phyloP scores from a whole-genome alignment of 2,329 filamentous ascomycete genomes.

The Trichoderma semiorbis region DNA sequence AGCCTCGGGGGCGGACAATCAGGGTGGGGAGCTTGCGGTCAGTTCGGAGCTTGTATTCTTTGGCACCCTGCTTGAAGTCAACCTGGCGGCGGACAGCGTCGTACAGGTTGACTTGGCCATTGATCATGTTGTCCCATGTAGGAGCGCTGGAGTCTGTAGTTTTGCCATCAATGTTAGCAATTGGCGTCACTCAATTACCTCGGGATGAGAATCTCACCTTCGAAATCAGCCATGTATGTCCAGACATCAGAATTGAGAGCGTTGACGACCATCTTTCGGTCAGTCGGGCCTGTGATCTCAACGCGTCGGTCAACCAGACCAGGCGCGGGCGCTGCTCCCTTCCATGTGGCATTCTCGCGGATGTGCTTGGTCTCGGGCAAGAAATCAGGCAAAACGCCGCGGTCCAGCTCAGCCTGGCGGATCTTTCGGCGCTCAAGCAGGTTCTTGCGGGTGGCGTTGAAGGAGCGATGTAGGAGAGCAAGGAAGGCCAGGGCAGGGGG shows the following conservation, averaged over 20 bases:
- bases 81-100: conserved; percentile 91
- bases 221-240: conserved; percentile 99
- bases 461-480: conserved; percentile 88
- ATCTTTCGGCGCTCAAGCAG: conserved; percentile 82
- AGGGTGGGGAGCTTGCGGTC: conserved; percentile 83
- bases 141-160: conserved; percentile 81
- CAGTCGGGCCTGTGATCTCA: conserved; percentile 95
- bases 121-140: conserved; percentile 99
- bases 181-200: neutral
- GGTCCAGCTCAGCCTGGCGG: conserved; percentile 90
- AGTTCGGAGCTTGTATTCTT: conserved; percentile 96
- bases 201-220: conserved; percentile 57
- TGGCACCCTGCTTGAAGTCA: conserved; percentile 92
- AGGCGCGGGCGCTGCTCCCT: conserved; percentile 83
- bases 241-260: conserved; percentile 93
- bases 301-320: conserved; percentile 90
- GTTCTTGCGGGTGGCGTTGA: conserved; percentile 83
- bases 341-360: conserved; percentile 91
- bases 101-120: conserved; percentile 95
- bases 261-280: conserved; percentile 99
- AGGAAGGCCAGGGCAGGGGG: conserved; percentile 90
- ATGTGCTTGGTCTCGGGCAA: conserved; percentile 93
- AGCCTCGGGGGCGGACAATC: conserved; percentile 90
- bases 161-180: neutral
- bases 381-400: conserved; percentile 86